Evolutionary conservation across 257 asterid genomes (phyloP), one percentile per base, ranked within the genome.

Genomic region (Fraxinus cuspidata): DNA sequence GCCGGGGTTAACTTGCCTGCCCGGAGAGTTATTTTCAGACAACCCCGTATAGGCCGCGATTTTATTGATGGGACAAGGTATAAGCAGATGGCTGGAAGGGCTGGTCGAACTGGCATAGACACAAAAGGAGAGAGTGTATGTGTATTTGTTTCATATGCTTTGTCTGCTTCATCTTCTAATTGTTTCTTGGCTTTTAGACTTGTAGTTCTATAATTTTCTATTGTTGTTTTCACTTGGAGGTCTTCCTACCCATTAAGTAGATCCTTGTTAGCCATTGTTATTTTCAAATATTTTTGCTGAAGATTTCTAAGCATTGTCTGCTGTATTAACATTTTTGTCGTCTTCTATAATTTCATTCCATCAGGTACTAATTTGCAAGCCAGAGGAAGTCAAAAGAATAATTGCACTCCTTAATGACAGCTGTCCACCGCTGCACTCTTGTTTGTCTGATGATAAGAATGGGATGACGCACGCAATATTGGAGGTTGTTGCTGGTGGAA

Each of bases 1-100:
- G 99, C 99, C 79, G 99, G 99, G 40, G 98, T 95, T 78, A 95
- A 95, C 86, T 90, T 95, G 77, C 99, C 99, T 40, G 99, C 99
- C 44, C 89, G 99, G 80, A 90, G 99, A 84, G 99, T 95, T 74
- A 95, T 93, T 80, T 93, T 95, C 83, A 87, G 99, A 80, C 99
- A 95, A 83, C 99, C 99, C 42, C 97, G 97, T 77, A 93, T 93
- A 77, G 99, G 99, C 51, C 91, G 96, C 78, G 98, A 95, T 83
- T 93, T 93, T 87, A 85, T 95, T 86, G 99, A 95, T 83, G 97
- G 99, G 66, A 95, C 92, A 79, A 91, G 97, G 88, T 95, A 95
- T 81, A 89, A 53, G 80, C 99, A 95, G 88, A 95, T 95, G 99
- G 92, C 99, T 77, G 99, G 99, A 74, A 91, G 99, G 74, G 99